Percentiles rank a stretch among this genome's conserved stretches.
phyloP scores from a whole-genome alignment of 2,329 filamentous ascomycete genomes.

The Fusarium chaquense region DNA sequence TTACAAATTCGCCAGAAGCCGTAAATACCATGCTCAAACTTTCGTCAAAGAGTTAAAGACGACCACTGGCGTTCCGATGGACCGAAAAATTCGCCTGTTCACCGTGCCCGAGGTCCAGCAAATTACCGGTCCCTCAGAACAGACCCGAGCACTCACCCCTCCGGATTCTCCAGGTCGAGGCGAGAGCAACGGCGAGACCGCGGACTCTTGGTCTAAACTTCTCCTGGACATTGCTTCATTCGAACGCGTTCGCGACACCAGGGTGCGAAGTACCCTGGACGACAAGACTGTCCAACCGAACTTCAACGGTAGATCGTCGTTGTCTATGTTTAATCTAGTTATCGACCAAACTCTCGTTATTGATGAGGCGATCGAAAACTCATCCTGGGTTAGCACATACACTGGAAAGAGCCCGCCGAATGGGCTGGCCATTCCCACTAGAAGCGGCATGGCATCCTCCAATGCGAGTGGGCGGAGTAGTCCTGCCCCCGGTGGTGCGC shows the following conservation, averaged over 20 bases:
- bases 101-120: constrained; percentile 64
- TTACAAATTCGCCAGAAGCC: constrained; percentile 76
- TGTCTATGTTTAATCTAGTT: constrained; percentile 76
- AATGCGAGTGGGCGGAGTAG: constrained; percentile 75
- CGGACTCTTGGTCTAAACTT: constrained; percentile 57
- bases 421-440: constrained; percentile 54
- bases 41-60: constrained; percentile 82
- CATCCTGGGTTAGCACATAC: constrained; percentile 68
- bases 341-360: constrained; percentile 83
- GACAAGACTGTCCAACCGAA: constrained; percentile 81
- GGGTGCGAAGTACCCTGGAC: constrained; percentile 43
- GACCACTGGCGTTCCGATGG: constrained; percentile 73
- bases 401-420: constrained; percentile 50
- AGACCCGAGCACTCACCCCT: constrained; percentile 53
- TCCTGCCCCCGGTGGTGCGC: constrained; percentile 67
- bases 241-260: constrained; percentile 48
- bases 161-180: constrained; percentile 55
- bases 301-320: constrained; percentile 78
- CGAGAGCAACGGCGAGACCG: constrained; percentile 41
- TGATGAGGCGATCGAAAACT: constrained; percentile 76
- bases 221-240: constrained; percentile 68
- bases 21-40: constrained; percentile 75
- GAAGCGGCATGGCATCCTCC: constrained; percentile 45
- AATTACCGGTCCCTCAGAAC: constrained; percentile 51
- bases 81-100: constrained; percentile 83